Conservation (phyloP, 352 stramenopile genomes). For the Elongisporangium senticosum region DNA sequence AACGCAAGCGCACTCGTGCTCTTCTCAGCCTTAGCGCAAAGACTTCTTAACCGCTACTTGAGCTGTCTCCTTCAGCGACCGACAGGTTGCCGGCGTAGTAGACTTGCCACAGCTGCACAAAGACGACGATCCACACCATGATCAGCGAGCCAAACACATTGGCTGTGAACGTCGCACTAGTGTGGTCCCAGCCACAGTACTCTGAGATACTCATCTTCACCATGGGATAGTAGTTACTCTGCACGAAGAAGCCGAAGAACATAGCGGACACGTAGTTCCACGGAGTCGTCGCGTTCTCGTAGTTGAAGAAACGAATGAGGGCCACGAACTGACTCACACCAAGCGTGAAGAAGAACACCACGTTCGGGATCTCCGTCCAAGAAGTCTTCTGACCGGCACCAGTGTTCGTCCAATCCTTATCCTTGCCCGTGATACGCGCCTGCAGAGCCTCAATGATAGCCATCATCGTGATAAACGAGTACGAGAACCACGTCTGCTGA, state of each 20-base stretch:
- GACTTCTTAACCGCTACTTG: conserved; percentile 2
- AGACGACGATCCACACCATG: conserved; percentile 80
- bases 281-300: conserved; percentile 83
- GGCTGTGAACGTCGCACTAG: conserved; percentile 68
- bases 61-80: conserved; percentile 38
- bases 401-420: conserved; percentile 86
- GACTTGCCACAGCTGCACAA: conserved; percentile 86
- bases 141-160: conserved; percentile 83
- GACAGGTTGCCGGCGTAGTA: conserved; percentile 74
- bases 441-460: conserved; percentile 81
- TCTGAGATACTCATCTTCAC: conserved; percentile 89
- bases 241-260: conserved; percentile 87
- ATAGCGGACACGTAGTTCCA: conserved; percentile 88
- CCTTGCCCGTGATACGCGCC: conserved; percentile 74
- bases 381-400: conserved; percentile 86
- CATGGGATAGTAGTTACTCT: conserved; percentile 86
- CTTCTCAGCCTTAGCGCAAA: no score
- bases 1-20: no score
- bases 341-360: conserved; percentile 86
- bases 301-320: conserved; percentile 84
- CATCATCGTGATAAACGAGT: conserved; percentile 85
- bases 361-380: conserved; percentile 86
- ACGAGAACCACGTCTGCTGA: conserved; percentile 89
- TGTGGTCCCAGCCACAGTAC: conserved; percentile 89
- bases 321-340: conserved; percentile 67